These are phyloP conservation scores for Ophiocordyceps australis DNA, from an alignment of 2,329 filamentous ascomycete species.

Conservation along the genomic window DNA sequence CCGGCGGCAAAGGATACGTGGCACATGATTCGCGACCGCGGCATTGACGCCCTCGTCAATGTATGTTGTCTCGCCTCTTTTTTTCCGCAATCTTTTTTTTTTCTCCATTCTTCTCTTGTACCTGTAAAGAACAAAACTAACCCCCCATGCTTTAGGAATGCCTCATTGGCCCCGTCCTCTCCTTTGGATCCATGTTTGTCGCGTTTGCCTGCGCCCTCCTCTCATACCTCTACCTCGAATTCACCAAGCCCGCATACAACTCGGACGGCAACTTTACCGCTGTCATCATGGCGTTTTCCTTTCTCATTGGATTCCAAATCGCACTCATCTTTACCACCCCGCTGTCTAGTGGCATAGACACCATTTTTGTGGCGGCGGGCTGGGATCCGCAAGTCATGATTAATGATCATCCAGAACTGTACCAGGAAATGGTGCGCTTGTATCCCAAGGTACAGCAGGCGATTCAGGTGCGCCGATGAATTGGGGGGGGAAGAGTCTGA, in stretches of 20 bases:
- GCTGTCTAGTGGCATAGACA: conserved; percentile 74
- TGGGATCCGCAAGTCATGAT: conserved; percentile 60
- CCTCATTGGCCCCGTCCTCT: conserved; percentile 55
- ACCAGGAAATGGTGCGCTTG: conserved; percentile 57
- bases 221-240: conserved; percentile 71
- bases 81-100: not conserved
- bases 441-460: conserved; percentile 73
- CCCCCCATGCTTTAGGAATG: conserved; percentile 36
- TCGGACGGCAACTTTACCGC: conserved; percentile 46
- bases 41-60: conserved; percentile 78
- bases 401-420: conserved; percentile 66
- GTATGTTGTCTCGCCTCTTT: conserved; percentile 8
- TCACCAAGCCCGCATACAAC: conserved; percentile 71
- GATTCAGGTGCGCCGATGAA: conserved; percentile 34
- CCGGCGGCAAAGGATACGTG: conserved; percentile 78
- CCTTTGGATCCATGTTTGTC: conserved; percentile 67
- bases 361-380: conserved; percentile 67
- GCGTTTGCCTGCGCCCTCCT: conserved; percentile 68
- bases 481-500: too few species aligned
- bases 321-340: conserved; percentile 82
- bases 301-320: conserved; percentile 80
- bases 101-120: not conserved
- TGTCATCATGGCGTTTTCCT: conserved; percentile 68
- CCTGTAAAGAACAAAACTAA: too few species aligned
- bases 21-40: conserved; percentile 81